Evolutionary conservation across 768 basidiomycete genomes (phyloP).

Genomic region (Phallus indusiatus): DNA sequence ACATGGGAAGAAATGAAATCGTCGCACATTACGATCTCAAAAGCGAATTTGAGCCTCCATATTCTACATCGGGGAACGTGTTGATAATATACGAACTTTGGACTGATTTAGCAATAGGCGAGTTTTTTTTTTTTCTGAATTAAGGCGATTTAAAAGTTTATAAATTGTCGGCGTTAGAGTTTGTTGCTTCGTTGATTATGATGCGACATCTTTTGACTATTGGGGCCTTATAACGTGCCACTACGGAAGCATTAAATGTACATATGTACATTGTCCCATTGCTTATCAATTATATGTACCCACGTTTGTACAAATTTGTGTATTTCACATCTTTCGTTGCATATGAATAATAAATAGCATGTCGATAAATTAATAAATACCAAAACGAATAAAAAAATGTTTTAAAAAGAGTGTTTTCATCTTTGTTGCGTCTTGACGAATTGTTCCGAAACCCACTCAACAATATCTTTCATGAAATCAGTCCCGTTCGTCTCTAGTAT

Average conservation of each 20-base stretch:
- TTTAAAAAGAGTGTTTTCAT: neutral
- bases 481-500: neutral
- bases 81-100: conserved; percentile 56
- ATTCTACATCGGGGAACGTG: conserved; percentile 51
- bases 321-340: too few species aligned
- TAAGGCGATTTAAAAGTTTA: neutral
- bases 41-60: conserved; percentile 43
- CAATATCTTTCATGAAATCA: neutral
- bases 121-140: conserved; percentile 13
- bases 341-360: too few species aligned
- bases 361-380: neutral
- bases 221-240: neutral
- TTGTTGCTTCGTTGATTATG: neutral
- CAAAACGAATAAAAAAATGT: neutral
- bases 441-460: conserved; percentile 1
- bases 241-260: too few species aligned
- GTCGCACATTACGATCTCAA: conserved; percentile 57
- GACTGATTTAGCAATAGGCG: conserved; percentile 46
- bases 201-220: neutral
- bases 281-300: too few species aligned
- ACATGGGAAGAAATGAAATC: conserved; percentile 33
- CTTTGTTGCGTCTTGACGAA: neutral
- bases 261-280: too few species aligned
- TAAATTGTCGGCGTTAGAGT: neutral
- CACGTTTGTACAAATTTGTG: too few species aligned